Conservation (phyloP, 2,329 filamentous ascomycete genomes). For the Phoma sp. region DNA sequence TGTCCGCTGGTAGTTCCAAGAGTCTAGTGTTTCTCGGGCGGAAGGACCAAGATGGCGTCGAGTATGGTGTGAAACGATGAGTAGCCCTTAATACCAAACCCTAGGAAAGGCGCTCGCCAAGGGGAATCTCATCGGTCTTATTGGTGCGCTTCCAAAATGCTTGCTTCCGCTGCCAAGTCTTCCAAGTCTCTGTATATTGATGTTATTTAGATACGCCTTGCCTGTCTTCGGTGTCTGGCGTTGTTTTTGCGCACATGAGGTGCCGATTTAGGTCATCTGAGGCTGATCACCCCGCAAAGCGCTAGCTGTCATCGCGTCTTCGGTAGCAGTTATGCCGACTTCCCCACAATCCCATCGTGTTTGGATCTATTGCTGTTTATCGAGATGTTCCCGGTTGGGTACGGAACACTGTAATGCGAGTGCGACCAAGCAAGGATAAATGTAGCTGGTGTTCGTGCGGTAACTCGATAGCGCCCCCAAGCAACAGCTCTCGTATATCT, state of each 20-base stretch:
- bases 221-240: background rate
- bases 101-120: background rate
- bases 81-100: slow-evolving; percentile 8
- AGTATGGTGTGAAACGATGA: slow-evolving; percentile 10
- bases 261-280: background rate
- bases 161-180: slow-evolving; percentile 12
- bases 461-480: too few species aligned
- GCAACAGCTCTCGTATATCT: too few species aligned
- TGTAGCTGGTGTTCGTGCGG: too few species aligned
- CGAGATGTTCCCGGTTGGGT: background rate
- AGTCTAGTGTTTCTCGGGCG: background rate
- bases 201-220: background rate
- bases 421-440: too few species aligned
- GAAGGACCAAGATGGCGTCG: slow-evolving; percentile 2
- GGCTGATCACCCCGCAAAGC: slow-evolving; percentile 15
- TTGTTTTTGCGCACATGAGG: background rate
- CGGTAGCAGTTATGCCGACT: slow-evolving; percentile 9
- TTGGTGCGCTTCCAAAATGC: slow-evolving; percentile 12
- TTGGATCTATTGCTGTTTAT: background rate
- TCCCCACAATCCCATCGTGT: background rate
- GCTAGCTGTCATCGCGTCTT: background rate
- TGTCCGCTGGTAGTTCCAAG: background rate
- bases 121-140: background rate
- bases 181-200: slow-evolving; percentile 14
- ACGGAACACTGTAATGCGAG: background rate